Conservation (phyloP, 257 asterid species). For the Henckelia pumila region DNA sequence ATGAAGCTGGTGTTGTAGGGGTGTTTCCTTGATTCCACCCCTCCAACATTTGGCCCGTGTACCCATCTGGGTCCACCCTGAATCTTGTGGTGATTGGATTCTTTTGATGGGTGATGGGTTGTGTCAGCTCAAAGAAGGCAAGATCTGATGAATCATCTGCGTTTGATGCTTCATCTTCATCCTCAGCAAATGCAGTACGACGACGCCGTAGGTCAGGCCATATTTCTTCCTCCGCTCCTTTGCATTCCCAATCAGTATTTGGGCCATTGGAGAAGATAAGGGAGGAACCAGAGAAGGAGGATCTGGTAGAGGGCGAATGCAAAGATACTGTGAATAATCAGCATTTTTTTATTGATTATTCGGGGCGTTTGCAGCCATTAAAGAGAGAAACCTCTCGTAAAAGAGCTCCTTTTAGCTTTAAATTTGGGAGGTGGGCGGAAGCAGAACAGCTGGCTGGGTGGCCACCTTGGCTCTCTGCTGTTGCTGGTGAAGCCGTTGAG, state of each 20-base stretch:
- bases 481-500: conserved; percentile 74
- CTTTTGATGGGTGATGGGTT: conserved; percentile 92
- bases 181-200: conserved; percentile 19
- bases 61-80: conserved; percentile 40
- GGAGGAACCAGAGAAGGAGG: conserved; percentile 78
- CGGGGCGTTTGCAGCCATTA: conserved; percentile 31
- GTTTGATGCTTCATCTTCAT: conserved; percentile 27
- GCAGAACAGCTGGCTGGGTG: conserved; percentile 68
- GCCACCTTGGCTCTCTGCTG: conserved; percentile 83
- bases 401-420: conserved; percentile 51
- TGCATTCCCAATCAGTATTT: conserved; percentile 29
- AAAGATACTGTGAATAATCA: conserved; percentile 29
- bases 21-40: conserved; percentile 23
- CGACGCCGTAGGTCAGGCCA: conserved; percentile 24
- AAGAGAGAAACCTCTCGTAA: conserved; percentile 39
- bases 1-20: conserved; percentile 43
- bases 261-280: conserved; percentile 77
- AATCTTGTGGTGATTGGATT: conserved; percentile 26
- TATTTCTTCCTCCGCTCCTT: conserved; percentile 27
- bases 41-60: conserved; percentile 37
- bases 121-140: conserved; percentile 76
- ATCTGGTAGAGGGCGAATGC: conserved; percentile 44
- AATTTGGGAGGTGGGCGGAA: conserved; percentile 66
- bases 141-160: conserved; percentile 38
- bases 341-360: conserved; percentile 14